Base-by-base conservation (phyloP, 2,329 filamentous ascomycete genomes). In the Aspergillus arachidicola region DNA sequence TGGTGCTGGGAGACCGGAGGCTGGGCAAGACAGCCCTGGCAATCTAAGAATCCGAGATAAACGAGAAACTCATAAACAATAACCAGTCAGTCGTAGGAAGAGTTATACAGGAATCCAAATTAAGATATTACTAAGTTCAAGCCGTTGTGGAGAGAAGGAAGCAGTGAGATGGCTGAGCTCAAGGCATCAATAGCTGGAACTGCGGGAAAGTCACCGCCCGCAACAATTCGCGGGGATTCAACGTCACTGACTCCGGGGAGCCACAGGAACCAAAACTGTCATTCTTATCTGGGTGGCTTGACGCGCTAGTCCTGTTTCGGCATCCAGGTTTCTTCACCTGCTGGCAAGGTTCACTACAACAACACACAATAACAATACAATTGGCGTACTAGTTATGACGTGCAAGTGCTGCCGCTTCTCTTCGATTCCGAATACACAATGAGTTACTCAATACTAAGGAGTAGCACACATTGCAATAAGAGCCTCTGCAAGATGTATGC, bases 1-100 rank as follows among this genome's bases (percentile, higher is more conserved):
- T 98, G 70, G 72, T 85, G 77, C 59, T 23, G 16, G 38, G 38
- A 41, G 38, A 41, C 38, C 26, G 62, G 62, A 62, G 61, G 64
- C 62, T 66, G 64, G 62, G 60, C 59, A 64, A 36, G 51, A 63
- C 63, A 67, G 68, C 51, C 66, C 68, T 69, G 56, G 60, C 57
- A 45, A 36, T 43, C 36, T 36, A 36, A 55, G 21, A 38, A 38
- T 36, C n/a, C 21, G n/a, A 38, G 32, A 5, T 41, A 26, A 55
- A 14, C 6, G 51, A 19, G 12, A 4, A 41, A 32, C 21, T 16
- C 51, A 55, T 55, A 55, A 19, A 55, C 32, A 19, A 23, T 38
- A 21, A 4, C 21, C n/a, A 11, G 14, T 9, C 1, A 2, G 21
- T 55, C 7, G 19, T 0, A 12, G 19, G 16, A 12, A 14, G 21